Conservation (phyloP, 129 eudicot species). For the Chrysanthemum makinoi region DNA sequence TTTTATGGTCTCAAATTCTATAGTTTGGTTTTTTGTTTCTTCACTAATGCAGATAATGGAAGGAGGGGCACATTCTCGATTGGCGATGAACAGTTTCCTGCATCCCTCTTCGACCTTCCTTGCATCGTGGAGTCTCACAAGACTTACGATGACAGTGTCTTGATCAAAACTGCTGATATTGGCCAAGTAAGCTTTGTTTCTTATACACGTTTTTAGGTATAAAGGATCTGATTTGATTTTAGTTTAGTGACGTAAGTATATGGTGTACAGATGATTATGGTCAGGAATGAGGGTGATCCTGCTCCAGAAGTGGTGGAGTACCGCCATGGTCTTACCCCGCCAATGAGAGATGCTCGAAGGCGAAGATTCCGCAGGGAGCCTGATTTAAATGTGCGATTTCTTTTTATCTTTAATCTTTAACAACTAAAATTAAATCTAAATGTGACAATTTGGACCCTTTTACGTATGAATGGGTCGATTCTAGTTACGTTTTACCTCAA, state of each 20-base stretch:
- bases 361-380: constrained; percentile 95
- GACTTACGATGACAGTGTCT: constrained; percentile 82
- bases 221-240: neutral
- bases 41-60: constrained; percentile 65
- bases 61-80: constrained; percentile 71
- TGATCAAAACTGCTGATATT: constrained; percentile 86
- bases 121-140: constrained; percentile 80
- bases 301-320: constrained; percentile 80
- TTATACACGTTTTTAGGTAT: constrained; percentile 5
- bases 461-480: too few relatives aligned
- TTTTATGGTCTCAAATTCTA: neutral
- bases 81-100: constrained; percentile 72
- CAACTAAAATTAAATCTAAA: neutral
- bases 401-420: neutral
- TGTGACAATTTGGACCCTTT: neutral
- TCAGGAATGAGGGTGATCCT: constrained; percentile 67
- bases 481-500: neutral
- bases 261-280: constrained; percentile 78
- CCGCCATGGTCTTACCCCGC: constrained; percentile 94
- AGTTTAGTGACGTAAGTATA: constrained; percentile 15
- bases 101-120: constrained; percentile 89
- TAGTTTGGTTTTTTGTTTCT: constrained; percentile 12
- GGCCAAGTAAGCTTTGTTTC: constrained; percentile 62
- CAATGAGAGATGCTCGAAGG: constrained; percentile 95
- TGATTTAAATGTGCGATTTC: constrained; percentile 60